A percentile compares a stretch with the other conserved stretches of the same genome.
phyloP scores from a whole-genome alignment of 2,329 filamentous ascomycete species.

The Plectosphaerella cucumerina region DNA sequence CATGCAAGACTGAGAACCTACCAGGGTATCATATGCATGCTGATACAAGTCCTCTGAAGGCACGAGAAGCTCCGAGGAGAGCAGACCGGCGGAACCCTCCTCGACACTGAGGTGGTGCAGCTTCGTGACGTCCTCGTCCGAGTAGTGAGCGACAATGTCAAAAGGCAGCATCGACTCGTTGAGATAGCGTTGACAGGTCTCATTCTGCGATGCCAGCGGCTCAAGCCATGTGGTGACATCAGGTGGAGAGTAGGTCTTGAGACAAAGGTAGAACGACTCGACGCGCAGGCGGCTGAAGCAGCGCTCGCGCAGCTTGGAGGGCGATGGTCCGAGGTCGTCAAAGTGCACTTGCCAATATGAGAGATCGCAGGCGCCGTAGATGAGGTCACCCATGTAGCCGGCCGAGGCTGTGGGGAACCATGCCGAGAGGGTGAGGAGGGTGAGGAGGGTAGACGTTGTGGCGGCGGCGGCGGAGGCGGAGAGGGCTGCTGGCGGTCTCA shows the following conservation, averaged over 20 bases:
- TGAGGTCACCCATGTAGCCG: constrained; percentile 11
- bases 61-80: constrained; percentile 25
- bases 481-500: not conserved
- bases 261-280: constrained; percentile 32
- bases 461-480: not conserved
- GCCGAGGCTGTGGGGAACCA: constrained; percentile 6
- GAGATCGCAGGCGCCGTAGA: constrained; percentile 27
- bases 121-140: constrained; percentile 22
- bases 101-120: constrained; percentile 23
- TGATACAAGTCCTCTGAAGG: constrained; percentile 27
- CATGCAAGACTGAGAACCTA: constrained; percentile 8
- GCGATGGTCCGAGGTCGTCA: constrained; percentile 18
- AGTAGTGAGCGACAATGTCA: constrained; percentile 27
- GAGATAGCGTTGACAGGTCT: constrained; percentile 24
- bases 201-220: constrained; percentile 19
- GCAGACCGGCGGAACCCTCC: constrained; percentile 13
- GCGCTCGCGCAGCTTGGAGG: constrained; percentile 8
- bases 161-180: constrained; percentile 26
- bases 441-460: not conserved
- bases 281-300: constrained; percentile 24
- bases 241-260: constrained; percentile 26
- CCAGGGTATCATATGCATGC: constrained; percentile 33
- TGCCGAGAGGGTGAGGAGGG: not conserved
- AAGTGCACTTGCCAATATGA: constrained; percentile 24
- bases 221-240: constrained; percentile 15